These are phyloP conservation scores for Colletotrichum echinochloae DNA, from an alignment of 2,329 filamentous ascomycete species.

Conservation along the genomic window DNA sequence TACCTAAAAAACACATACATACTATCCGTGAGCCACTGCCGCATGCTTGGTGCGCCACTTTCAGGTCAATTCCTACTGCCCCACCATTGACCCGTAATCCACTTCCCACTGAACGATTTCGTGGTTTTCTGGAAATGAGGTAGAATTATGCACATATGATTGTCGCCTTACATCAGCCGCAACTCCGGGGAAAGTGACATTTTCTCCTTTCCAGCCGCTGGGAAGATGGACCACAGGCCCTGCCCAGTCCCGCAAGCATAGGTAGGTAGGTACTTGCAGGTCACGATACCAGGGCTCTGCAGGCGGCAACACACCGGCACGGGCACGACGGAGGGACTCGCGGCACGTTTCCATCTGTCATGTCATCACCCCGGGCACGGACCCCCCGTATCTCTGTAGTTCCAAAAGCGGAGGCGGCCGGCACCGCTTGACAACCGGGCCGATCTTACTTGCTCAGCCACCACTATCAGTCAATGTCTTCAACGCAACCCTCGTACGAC, in stretches of 20 bases:
- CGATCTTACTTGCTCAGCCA: constrained; percentile 22
- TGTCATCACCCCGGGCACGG: constrained; percentile 9
- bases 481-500: constrained; percentile 20
- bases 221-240: neutral
- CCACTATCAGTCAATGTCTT: constrained; percentile 30
- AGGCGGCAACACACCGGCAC: neutral
- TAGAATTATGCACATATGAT: constrained; percentile 12
- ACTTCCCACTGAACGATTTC: neutral
- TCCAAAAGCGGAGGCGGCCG: constrained; percentile 29
- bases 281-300: neutral
- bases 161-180: constrained; percentile 10
- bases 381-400: constrained; percentile 19
- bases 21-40: neutral
- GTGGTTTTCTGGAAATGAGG: constrained; percentile 21
- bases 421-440: constrained; percentile 28
- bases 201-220: neutral
- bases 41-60: constrained; percentile 1
- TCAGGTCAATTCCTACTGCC: neutral
- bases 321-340: neutral
- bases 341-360: constrained; percentile 1
- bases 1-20: too few relatives aligned
- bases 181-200: neutral
- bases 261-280: neutral
- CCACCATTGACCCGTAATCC: neutral
- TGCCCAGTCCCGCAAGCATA: neutral